phyloP scores from a whole-genome alignment of 768 basidiomycete species.

The Coprinellus aureogranulatus region DNA sequence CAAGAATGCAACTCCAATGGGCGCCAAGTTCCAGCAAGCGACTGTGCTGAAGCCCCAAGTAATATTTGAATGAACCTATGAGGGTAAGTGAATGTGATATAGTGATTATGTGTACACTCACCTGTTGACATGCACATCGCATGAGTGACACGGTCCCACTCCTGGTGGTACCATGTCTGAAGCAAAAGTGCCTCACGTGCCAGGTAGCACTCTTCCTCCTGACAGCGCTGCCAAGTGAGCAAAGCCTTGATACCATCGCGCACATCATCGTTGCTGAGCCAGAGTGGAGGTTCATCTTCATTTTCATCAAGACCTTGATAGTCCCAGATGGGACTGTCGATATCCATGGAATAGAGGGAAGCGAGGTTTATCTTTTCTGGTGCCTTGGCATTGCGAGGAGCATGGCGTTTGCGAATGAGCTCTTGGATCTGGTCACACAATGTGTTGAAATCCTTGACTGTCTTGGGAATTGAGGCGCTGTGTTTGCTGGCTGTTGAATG shows the following conservation, averaged over 20 bases:
- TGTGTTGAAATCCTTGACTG: slow-evolving; percentile 27
- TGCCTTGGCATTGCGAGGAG: slow-evolving; percentile 19
- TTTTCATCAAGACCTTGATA: slow-evolving; percentile 26
- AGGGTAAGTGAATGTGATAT: too few relatives aligned
- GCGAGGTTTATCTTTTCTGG: slow-evolving; percentile 21
- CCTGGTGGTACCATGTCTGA: slow-evolving; percentile 24
- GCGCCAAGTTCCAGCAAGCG: too few relatives aligned
- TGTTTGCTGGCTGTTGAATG: slow-evolving; percentile 20
- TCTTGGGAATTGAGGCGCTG: slow-evolving; percentile 24
- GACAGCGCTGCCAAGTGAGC: slow-evolving; percentile 23
- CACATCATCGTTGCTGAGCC: slow-evolving; percentile 27
- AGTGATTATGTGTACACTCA: too few relatives aligned
- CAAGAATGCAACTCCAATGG: too few relatives aligned
- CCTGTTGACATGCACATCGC: too few relatives aligned
- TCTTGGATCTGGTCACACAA: slow-evolving; percentile 20
- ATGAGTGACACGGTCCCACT: slow-evolving; percentile 17
- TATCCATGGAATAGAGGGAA: slow-evolving; percentile 29
- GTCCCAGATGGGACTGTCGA: slow-evolving; percentile 37
- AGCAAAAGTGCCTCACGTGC: slow-evolving; percentile 15
- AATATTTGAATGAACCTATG: too few relatives aligned
- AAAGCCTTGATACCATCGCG: slow-evolving; percentile 27
- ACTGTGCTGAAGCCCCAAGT: too few relatives aligned
- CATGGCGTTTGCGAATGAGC: slow-evolving; percentile 16
- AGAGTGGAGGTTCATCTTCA: slow-evolving; percentile 16
- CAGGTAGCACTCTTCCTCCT: slow-evolving; percentile 25